Evolutionary conservation across 2,329 filamentous ascomycete genomes (phyloP).

Genomic region (Lachnellula occidentalis): DNA sequence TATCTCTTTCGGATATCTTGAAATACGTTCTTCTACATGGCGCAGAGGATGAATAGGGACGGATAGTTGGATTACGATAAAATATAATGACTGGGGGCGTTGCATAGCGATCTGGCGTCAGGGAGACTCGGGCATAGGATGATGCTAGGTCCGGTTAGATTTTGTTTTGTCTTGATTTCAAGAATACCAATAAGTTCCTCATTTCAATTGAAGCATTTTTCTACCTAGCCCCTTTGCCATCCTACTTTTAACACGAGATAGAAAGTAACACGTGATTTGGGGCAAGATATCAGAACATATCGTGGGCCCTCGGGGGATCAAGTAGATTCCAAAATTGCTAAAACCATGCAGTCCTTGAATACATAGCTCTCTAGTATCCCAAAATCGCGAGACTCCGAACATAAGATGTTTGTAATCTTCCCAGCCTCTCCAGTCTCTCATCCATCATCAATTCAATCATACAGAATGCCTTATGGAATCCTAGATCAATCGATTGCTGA

Average conservation of each 20-base stretch:
- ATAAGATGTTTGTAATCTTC: no score
- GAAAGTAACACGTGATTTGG: no score
- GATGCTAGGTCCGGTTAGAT: constrained; percentile 25
- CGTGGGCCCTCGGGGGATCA: no score
- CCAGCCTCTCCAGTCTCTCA: no score
- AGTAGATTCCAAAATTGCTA: no score
- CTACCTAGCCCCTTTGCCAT: background rate
- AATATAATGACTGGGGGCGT: constrained; percentile 23
- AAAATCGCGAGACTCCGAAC: no score
- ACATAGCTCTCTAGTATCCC: no score
- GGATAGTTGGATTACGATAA: constrained; percentile 15
- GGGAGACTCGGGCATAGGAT: constrained; percentile 22
- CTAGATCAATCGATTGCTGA: no score
- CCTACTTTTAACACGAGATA: background rate
- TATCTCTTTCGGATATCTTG: constrained; percentile 93
- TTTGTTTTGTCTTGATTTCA: constrained; percentile 18
- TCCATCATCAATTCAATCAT: no score
- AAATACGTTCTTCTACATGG: constrained; percentile 80
- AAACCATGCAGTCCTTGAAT: no score
- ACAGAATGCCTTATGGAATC: no score
- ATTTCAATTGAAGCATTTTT: background rate
- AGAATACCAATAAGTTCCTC: constrained; percentile 24
- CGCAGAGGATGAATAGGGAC: constrained; percentile 26
- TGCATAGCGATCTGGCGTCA: constrained; percentile 34
- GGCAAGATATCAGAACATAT: no score